phyloP scores from a whole-genome alignment of 176 grass and related monocot genomes.

The Eragrostis curvula region DNA sequence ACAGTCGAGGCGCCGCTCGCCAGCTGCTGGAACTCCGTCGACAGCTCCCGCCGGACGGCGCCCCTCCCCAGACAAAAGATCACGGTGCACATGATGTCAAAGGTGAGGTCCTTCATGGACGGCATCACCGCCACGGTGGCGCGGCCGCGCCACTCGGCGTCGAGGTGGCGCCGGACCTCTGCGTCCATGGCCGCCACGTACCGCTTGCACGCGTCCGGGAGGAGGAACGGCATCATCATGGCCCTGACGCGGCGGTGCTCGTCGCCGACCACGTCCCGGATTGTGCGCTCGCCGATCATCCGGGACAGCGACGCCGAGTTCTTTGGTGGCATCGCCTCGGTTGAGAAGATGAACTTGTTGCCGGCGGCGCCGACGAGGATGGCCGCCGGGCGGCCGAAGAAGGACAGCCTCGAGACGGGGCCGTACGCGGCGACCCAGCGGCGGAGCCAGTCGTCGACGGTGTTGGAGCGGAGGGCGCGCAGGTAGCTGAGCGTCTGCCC shows the following conservation, averaged over 20 bases:
- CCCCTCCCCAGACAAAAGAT: neutral
- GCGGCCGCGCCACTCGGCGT: neutral
- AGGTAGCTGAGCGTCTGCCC: neutral
- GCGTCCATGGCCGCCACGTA: neutral
- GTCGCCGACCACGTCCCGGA: neutral
- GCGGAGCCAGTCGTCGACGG: neutral
- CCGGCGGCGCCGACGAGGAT: constrained; percentile 23
- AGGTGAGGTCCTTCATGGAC: neutral
- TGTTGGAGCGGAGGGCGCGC: neutral
- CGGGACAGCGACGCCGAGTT: neutral
- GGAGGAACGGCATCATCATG: neutral
- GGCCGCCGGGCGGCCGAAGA: constrained; percentile 33
- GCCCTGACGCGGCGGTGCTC: neutral
- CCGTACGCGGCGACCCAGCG: neutral
- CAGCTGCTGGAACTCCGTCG: constrained; percentile 42
- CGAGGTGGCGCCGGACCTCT: neutral
- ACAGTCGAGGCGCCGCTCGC: constrained; percentile 23
- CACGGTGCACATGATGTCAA: neutral
- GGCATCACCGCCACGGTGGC: neutral
- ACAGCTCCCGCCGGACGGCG: neutral
- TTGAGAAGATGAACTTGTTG: constrained; percentile 39
- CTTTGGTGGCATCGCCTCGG: neutral
- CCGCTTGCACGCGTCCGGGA: neutral
- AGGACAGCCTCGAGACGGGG: constrained; percentile 34
- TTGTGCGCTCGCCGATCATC: neutral